These are phyloP conservation scores for Anethum foeniculum DNA, from an alignment of 140 eudicot genomes.

Conservation along the genomic window DNA sequence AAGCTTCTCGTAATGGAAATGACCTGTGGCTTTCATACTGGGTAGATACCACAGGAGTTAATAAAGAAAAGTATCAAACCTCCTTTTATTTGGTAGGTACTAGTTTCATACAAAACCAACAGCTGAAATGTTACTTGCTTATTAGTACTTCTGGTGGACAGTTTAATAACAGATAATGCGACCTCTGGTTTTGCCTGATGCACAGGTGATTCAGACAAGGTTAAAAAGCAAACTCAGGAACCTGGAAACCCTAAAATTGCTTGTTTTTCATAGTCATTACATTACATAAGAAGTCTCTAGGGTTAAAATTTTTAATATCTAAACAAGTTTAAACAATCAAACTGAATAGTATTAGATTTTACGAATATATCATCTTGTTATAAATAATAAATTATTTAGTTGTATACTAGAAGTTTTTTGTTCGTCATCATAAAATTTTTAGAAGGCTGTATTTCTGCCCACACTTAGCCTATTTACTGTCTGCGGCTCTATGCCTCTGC, in stretches of 20 bases:
- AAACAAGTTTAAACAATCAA: background rate
- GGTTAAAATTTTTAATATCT: background rate
- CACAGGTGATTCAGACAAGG: background rate
- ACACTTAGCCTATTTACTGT: background rate
- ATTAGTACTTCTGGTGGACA: background rate
- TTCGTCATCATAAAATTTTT: background rate
- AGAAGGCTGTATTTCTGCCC: background rate
- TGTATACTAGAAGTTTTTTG: background rate
- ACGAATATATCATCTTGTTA: background rate
- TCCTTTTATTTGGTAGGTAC: conserved; percentile 69
- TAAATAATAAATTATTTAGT: background rate
- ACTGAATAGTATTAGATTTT: background rate
- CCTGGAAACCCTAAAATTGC: background rate
- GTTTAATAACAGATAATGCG: background rate
- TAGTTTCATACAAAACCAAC: background rate
- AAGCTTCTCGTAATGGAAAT: conserved; percentile 92
- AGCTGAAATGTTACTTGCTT: background rate
- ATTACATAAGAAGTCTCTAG: background rate
- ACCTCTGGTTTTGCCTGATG: background rate
- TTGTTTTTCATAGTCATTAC: background rate
- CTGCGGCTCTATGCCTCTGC: background rate
- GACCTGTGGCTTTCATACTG: conserved; percentile 94
- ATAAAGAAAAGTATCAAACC: conserved; percentile 31
- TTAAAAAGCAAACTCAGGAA: background rate
- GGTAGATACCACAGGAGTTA: conserved; percentile 71